Evolutionary conservation across 495 filamentous ascomycete genomes (phyloP), one percentile per base, ranked within the genome.

Genomic region (Trichoderma erinaceum): DNA sequence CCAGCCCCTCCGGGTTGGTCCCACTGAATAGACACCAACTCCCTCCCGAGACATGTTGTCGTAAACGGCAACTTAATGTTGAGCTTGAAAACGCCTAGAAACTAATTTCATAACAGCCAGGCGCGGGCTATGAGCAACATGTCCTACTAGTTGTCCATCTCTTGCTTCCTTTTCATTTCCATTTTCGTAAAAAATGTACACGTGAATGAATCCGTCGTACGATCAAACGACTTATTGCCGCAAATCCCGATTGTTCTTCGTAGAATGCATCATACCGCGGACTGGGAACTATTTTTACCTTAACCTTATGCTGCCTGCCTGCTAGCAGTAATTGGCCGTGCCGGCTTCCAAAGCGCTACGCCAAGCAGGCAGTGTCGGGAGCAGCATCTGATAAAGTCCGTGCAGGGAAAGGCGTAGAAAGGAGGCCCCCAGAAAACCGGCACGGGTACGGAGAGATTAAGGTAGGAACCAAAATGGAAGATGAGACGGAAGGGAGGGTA

Each of bases 401-500:
- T 18, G 56, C 29, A 61, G 25, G 56, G 25, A 61, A 32, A 61
- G 56, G 56, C 16, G 6, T 18, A 61, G 25, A 61, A 25, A 32
- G 56, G 8, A 29, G 27, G 56, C 56, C 56, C 56, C 56, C 56
- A 61, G 56, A 23, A 29, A 27, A 15, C 56, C 16, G 56, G 56
- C 6, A 61, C 25, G 56, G 56, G 25, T 12, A 29, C 5, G 56
- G 11, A 61, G 35, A 61, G 56, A 61, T 61, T 61, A 61, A 61
- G 56, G 56, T 61, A 61, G 56, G 56, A 61, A 25, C 56, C 56
- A 61, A 35, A 61, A 25, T 61, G 56, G 56, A 15, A 61, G 56
- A 61, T 29, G 23, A 61, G 25, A 61, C 56, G 56, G 56, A 61
- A 61, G 56, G 56, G 56, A 61, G 56, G 56, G 56, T 61, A 61